These are phyloP conservation scores for Tricholoma flavovirens DNA, from an alignment of 768 basidiomycete genomes.

Conservation along the genomic window DNA sequence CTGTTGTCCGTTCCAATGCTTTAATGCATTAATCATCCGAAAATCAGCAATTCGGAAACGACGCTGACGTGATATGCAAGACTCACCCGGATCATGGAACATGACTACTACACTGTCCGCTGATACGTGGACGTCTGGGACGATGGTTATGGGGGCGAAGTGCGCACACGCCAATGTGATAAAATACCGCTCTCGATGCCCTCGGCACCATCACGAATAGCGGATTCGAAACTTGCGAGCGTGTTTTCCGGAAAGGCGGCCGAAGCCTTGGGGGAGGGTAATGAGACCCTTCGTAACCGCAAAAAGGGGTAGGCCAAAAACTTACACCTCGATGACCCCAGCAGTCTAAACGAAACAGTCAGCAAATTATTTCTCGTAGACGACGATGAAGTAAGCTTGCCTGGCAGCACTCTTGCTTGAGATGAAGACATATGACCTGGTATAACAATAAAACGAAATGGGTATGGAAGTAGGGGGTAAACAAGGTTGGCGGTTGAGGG, in stretches of 20 bases:
- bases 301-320: slow-evolving; percentile 6
- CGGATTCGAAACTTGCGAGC: slow-evolving; percentile 89
- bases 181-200: slow-evolving; percentile 95
- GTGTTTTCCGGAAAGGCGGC: slow-evolving; percentile 91
- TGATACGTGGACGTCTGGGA: slow-evolving; percentile 92
- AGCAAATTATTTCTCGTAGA: not conserved
- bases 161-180: slow-evolving; percentile 27
- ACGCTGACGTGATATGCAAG: slow-evolving; percentile 13
- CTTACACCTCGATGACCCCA: slow-evolving; percentile 52
- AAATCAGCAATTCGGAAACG: slow-evolving; percentile 2
- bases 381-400: slow-evolving; percentile 14
- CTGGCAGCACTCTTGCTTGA: slow-evolving; percentile 22
- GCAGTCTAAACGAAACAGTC: slow-evolving; percentile 48
- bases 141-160: slow-evolving; percentile 43
- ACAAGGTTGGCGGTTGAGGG: not conserved
- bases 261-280: slow-evolving; percentile 64
- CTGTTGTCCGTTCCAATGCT: slow-evolving; percentile 79
- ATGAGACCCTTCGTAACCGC: not conserved
- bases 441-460: not conserved
- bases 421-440: slow-evolving; percentile 3
- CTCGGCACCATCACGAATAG: slow-evolving; percentile 92
- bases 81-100: slow-evolving; percentile 88
- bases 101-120: slow-evolving; percentile 82
- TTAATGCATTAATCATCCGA: too few relatives aligned
- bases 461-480: not conserved